Evolutionary conservation across 768 basidiomycete genomes (phyloP).

Genomic region (Terana coerulea): DNA sequence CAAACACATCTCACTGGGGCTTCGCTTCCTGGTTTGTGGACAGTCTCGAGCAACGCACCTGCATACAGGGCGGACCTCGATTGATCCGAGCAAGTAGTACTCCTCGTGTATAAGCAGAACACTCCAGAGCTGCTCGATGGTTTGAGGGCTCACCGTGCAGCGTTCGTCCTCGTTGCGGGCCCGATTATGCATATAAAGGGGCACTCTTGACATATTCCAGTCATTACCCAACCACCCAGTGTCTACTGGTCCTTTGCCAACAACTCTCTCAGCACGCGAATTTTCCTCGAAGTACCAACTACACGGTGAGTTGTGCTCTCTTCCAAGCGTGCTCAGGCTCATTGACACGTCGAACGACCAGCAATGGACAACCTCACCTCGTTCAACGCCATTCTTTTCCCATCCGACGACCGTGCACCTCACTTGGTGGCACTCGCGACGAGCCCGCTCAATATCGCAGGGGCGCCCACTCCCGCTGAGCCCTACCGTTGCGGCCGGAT

Average conservation of each 20-base stretch:
- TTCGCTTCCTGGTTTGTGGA: background rate
- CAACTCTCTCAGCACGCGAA: background rate
- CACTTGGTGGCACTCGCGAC: conserved; percentile 73
- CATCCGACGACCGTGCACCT: conserved; percentile 75
- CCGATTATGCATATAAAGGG: background rate
- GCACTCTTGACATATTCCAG: background rate
- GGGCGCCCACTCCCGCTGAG: conserved; percentile 7
- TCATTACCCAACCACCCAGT: background rate
- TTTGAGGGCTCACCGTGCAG: background rate
- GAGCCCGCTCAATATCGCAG: conserved; percentile 38
- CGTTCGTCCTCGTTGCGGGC: background rate
- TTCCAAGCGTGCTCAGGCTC: background rate
- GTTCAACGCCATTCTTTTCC: conserved; percentile 74
- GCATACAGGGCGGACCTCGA: background rate
- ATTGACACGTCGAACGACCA: background rate
- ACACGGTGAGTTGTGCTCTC: too few species aligned
- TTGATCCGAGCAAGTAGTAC: background rate
- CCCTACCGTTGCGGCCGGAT: conserved; percentile 51
- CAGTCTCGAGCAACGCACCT: background rate
- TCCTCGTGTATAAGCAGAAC: background rate
- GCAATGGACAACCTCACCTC: conserved; percentile 64
- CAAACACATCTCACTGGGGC: too few species aligned
- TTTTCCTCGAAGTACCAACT: too few species aligned
- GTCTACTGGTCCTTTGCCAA: too few species aligned
- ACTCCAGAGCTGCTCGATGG: background rate